Evolutionary conservation across 192 early-diverging fungal species (phyloP).

Genomic region (Hyaloraphidium curvatum): DNA sequence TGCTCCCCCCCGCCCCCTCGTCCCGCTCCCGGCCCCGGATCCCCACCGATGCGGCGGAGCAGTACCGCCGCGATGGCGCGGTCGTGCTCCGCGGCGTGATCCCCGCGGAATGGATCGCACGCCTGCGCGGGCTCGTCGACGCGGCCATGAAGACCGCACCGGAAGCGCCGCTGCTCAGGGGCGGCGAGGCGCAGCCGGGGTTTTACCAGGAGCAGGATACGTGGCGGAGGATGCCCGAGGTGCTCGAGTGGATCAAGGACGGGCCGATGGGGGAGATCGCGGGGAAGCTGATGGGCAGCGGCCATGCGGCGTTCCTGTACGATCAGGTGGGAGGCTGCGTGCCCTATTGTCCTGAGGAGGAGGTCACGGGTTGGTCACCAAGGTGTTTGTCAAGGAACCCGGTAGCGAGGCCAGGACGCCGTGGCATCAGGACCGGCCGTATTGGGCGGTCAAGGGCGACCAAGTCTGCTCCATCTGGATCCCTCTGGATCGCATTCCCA

Average conservation of each 20-base stretch:
- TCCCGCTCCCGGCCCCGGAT: too few relatives aligned
- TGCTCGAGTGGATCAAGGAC: neutral
- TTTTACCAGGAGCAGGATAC: too few relatives aligned
- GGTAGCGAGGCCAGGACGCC: neutral
- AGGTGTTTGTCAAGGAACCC: neutral
- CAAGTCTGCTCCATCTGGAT: neutral
- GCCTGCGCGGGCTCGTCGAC: neutral
- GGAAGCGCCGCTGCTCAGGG: neutral
- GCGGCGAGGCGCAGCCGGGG: too few relatives aligned
- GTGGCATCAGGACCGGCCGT: conserved; percentile 2
- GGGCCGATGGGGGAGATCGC: neutral
- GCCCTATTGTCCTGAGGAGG: too few relatives aligned
- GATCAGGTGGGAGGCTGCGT: too few relatives aligned
- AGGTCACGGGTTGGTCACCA: neutral
- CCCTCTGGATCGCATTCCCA: neutral
- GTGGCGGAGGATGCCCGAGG: neutral
- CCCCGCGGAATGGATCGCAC: neutral
- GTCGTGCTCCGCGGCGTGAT: neutral
- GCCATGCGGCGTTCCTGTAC: neutral
- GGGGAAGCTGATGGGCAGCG: neutral
- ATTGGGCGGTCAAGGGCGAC: neutral
- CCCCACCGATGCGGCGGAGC: too few relatives aligned
- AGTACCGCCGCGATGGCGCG: neutral
- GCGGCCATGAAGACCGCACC: neutral
- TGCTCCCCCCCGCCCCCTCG: too few relatives aligned